Percentiles rank a stretch among this genome's conserved stretches.
Conservation (phyloP, 2,329 filamentous ascomycete species). For the Colletotrichum sp. region DNA sequence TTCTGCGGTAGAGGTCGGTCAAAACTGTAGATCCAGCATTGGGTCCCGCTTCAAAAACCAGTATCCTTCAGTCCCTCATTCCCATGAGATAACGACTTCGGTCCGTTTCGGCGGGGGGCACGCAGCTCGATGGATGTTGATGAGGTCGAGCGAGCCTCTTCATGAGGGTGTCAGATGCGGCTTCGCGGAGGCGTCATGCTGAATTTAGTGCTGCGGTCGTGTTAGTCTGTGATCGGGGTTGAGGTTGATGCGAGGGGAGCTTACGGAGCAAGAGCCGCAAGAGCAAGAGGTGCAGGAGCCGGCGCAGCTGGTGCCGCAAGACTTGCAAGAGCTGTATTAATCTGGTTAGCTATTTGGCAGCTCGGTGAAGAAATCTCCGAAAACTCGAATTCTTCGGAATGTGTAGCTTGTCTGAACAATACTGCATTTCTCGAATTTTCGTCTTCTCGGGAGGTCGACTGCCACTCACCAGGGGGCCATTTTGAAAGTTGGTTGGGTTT, state of each 20-base stretch:
- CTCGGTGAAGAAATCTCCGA: not conserved
- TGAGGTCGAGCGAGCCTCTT: conserved; percentile 16
- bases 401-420: not conserved
- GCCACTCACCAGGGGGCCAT: conserved; percentile 22
- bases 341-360: not conserved
- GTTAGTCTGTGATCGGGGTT: not conserved
- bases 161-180: not conserved
- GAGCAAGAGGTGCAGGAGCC: conserved; percentile 21
- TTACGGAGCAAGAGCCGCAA: conserved; percentile 23
- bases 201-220: not conserved
- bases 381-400: not conserved
- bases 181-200: not conserved
- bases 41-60: not conserved
- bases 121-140: not conserved
- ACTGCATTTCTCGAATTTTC: not conserved
- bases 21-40: not conserved
- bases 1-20: not conserved
- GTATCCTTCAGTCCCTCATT: not conserved
- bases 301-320: conserved; percentile 21
- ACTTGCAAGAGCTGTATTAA: conserved; percentile 18
- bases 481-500: conserved; percentile 8
- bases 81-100: conserved; percentile 2
- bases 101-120: conserved; percentile 14
- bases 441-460: not conserved
- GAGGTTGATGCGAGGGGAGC: not conserved